Conservation (phyloP, 108 stramenopile species). For the Mayamaea pseudoterrestris region DNA sequence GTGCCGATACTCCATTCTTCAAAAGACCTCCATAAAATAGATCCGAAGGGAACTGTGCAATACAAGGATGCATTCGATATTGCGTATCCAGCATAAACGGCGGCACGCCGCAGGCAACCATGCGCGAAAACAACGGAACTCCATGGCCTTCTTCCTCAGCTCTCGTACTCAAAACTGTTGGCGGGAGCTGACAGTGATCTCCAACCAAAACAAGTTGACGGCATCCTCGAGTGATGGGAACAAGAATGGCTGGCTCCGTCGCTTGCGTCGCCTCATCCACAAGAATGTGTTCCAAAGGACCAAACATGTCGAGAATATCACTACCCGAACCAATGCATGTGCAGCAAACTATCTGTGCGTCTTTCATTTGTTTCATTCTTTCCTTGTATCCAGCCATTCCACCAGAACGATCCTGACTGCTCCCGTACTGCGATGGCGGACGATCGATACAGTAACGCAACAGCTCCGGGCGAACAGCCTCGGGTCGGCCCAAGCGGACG, state of each 20-base stretch:
- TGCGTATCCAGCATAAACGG: conserved; percentile 89
- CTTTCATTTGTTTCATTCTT: conserved; percentile 55
- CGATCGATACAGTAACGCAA: conserved; percentile 81
- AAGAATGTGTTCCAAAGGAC: conserved; percentile 75
- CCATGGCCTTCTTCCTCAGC: conserved; percentile 84
- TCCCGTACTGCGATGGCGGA: conserved; percentile 42
- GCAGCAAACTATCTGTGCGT: conserved; percentile 89
- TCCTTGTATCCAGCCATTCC: conserved; percentile 58
- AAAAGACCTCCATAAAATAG: conserved; percentile 86
- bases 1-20: conserved; percentile 72
- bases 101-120: conserved; percentile 84
- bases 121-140: conserved; percentile 78
- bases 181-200: conserved; percentile 94
- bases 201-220: conserved; percentile 91
- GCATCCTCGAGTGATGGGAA: conserved; percentile 85
- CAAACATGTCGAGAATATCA: conserved; percentile 73
- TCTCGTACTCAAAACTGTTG: conserved; percentile 77
- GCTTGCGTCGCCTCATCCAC: conserved; percentile 94
- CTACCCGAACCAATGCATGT: conserved; percentile 90
- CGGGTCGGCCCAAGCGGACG: conserved; percentile 87
- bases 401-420: conserved; percentile 22
- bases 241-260: conserved; percentile 83
- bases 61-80: conserved; percentile 90
- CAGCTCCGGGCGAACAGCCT: conserved; percentile 84
- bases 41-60: conserved; percentile 86